Base-by-base conservation (phyloP, 306 rosid species). In the Malus orientalis region DNA sequence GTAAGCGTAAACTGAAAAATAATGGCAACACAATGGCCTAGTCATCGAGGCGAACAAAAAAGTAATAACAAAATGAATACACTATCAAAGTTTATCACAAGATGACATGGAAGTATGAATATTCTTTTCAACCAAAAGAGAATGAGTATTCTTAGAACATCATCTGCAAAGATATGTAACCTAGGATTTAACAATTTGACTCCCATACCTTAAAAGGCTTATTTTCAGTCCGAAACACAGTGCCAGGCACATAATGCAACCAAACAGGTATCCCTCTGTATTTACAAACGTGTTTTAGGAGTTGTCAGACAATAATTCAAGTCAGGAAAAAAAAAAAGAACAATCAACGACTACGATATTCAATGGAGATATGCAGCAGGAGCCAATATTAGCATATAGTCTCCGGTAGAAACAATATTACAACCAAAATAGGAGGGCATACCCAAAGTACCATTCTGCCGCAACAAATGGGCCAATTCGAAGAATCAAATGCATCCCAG, bases 211-310 rank as follows among this genome's bases (percentile, higher is more conserved):
- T 90, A 81, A 91, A 91, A 36, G 97, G 84, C 53, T 87, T 75
- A 70, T 84, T 93, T 79, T 91, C 89, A 8, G 98, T 93, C 74
- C 98, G 89, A 82, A 93, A 91, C 38, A 90, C 91, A 8, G 97
- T 93, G 71, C 93, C 97, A 33, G 91, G 92, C 87, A 93, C 72
- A 60, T 93, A 91, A 81, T 93, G 98, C 86, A 93, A 74, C 98
- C 98, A 93, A 42, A 93, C 96, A 15, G 98, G 98, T 55, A 93
- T 87, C 47, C 98, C 97, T n/a, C 97, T 93, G 96, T 23, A 83
- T 73, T 57, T 61, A 80, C 58, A 81, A 67, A 57, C 33, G n/a
- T 22, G 13, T 33, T 20, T 72, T 22, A 57, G 51, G 76, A 72
- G 53, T 72, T 33, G 40, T 70, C 76, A 75, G 79, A 74, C 23